phyloP scores from a whole-genome alignment of 306 rosid species.

The Styphnolobium japonicum region DNA sequence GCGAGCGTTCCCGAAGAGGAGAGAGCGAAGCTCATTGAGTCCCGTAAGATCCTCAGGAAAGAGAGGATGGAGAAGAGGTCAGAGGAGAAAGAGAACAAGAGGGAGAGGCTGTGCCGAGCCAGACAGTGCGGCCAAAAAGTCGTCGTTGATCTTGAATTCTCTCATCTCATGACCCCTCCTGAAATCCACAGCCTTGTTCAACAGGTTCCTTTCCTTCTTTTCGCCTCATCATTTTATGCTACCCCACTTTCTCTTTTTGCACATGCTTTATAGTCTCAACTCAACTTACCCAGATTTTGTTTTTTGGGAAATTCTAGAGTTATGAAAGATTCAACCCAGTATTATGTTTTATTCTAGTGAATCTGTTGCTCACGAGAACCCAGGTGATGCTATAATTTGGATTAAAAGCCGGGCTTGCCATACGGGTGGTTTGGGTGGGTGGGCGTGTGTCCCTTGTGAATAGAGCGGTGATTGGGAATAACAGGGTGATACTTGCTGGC shows the following conservation, averaged over 20 bases:
- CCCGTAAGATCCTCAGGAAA: constrained; percentile 59
- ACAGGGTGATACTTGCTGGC: neutral
- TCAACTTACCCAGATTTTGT: neutral
- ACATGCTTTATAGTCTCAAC: neutral
- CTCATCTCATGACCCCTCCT: constrained; percentile 70
- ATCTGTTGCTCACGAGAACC: neutral
- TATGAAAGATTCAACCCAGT: neutral
- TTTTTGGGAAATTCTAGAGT: neutral
- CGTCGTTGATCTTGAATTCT: constrained; percentile 70
- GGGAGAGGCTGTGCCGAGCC: constrained; percentile 51
- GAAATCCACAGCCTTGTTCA: constrained; percentile 87
- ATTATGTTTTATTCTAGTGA: neutral
- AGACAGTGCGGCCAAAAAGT: constrained; percentile 69
- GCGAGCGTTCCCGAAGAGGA: constrained; percentile 60
- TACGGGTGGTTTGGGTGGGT: neutral
- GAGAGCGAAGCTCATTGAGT: constrained; percentile 59
- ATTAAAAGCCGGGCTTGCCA: neutral
- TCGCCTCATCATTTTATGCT: too few species aligned
- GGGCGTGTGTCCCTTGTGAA: neutral
- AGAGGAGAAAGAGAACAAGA: constrained; percentile 55
- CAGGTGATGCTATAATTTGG: neutral
- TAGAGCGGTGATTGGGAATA: neutral
- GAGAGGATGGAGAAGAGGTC: constrained; percentile 79
- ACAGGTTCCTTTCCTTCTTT: constrained; percentile 45
- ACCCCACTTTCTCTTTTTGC: neutral